Percentiles rank a stretch among this genome's conserved stretches.
Conservation (phyloP, 2,329 filamentous ascomycete genomes). For the Paramyrothecium roridum region DNA sequence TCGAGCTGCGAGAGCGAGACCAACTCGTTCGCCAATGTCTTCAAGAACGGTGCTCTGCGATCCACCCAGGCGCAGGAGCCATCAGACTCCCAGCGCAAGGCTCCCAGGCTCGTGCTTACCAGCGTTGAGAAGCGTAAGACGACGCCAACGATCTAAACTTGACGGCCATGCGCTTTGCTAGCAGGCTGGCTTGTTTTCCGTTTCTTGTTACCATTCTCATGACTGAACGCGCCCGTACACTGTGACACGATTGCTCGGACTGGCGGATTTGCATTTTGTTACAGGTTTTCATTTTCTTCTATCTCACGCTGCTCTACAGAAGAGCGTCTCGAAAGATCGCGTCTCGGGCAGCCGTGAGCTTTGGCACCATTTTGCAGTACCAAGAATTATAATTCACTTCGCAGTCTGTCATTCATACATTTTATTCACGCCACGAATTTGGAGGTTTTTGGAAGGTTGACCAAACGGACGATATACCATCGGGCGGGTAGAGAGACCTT, state of each 20-base stretch:
- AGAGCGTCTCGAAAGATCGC: conserved; percentile 14
- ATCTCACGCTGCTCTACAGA: conserved; percentile 16
- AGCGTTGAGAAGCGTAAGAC: conserved; percentile 85
- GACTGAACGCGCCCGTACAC: conserved; percentile 34
- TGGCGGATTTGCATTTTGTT: conserved; percentile 26
- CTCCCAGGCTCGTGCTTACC: conserved; percentile 81
- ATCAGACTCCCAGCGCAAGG: conserved; percentile 68
- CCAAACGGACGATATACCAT: not conserved
- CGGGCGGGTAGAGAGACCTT: not conserved
- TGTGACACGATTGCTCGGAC: conserved; percentile 34
- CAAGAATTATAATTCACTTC: conserved; percentile 36
- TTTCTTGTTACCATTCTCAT: conserved; percentile 19
- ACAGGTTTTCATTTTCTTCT: conserved; percentile 17
- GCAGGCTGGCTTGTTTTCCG: conserved; percentile 8
- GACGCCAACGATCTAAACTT: conserved; percentile 16
- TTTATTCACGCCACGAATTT: conserved; percentile 26
- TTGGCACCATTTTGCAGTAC: conserved; percentile 15
- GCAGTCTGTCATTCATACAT: conserved; percentile 33
- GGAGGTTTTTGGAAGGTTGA: conserved; percentile 5
- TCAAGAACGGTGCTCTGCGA: conserved; percentile 56
- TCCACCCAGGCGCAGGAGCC: conserved; percentile 51
- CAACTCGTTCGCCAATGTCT: conserved; percentile 64
- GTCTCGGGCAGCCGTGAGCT: conserved; percentile 1
- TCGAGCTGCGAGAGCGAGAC: conserved; percentile 44
- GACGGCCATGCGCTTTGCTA: not conserved